These are phyloP conservation scores for Fonticula alba DNA, from an alignment of 78 protist genomes.

Conservation along the genomic window DNA sequence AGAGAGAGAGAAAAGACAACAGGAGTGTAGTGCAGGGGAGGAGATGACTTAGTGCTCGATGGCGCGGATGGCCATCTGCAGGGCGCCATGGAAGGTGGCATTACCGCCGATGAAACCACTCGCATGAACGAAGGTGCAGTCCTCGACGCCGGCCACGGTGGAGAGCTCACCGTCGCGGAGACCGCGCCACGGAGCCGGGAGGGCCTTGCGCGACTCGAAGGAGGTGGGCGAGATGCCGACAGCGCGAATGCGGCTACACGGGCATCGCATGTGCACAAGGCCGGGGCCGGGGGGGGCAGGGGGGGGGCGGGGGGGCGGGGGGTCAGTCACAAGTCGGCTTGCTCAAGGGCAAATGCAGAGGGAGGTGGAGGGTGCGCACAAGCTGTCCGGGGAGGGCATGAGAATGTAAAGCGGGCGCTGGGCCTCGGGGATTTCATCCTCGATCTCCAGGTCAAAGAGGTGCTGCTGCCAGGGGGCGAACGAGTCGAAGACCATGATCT, in stretches of 20 bases:
- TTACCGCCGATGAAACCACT: constrained; percentile 80
- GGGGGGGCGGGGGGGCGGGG: no score
- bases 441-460: constrained; percentile 40
- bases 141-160: constrained; percentile 13
- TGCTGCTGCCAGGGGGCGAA: constrained; percentile 67
- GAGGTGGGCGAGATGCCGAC: constrained; percentile 8
- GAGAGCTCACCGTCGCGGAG: constrained; percentile 40
- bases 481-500: constrained; percentile 24
- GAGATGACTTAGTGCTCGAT: no score
- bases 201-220: constrained; percentile 7
- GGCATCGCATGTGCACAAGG: no score
- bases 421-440: background rate
- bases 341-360: no score
- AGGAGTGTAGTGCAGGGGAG: no score
- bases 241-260: constrained; percentile 22
- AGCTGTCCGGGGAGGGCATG: no score
- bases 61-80: no score
- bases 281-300: no score
- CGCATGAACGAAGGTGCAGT: constrained; percentile 24
- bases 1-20: no score
- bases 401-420: constrained; percentile 22
- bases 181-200: constrained; percentile 66
- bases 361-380: no score
- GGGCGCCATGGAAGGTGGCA: constrained; percentile 43
- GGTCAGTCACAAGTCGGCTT: no score